These are phyloP conservation scores for Fragilariopsis cylindrus DNA, from an alignment of 108 stramenopile genomes.

Conservation along the genomic window DNA sequence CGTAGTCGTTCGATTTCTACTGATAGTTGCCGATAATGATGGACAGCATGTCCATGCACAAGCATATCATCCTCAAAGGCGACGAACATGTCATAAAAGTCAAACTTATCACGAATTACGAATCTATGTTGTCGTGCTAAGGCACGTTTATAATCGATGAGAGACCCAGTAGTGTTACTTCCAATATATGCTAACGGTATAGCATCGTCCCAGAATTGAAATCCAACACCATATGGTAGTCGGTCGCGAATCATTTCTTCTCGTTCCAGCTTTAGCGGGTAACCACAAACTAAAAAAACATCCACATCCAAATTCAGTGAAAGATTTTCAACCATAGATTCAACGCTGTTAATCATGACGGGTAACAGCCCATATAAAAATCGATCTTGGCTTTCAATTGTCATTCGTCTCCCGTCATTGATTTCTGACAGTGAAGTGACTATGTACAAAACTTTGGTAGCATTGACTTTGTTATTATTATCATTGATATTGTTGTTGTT, in stretches of 20 bases:
- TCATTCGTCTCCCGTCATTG: conserved; percentile 57
- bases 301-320: conserved; percentile 58
- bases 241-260: conserved; percentile 45
- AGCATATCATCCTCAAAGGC: conserved; percentile 83
- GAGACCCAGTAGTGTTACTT: conserved; percentile 13
- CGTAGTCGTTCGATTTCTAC: conserved; percentile 51
- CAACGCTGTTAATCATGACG: conserved; percentile 57
- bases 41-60: conserved; percentile 65
- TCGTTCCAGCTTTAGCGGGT: conserved; percentile 44
- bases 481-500: background rate
- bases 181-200: conserved; percentile 55
- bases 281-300: conserved; percentile 55
- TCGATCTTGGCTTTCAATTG: conserved; percentile 66
- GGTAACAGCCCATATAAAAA: conserved; percentile 66
- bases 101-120: conserved; percentile 74
- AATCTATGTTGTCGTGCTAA: conserved; percentile 82
- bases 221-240: conserved; percentile 64
- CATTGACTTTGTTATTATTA: background rate
- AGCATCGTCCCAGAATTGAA: conserved; percentile 81
- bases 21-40: conserved; percentile 63
- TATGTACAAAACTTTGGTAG: conserved; percentile 58
- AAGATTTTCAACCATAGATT: conserved; percentile 49
- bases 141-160: conserved; percentile 40
- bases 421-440: conserved; percentile 74
- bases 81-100: conserved; percentile 73